Percentiles rank a stretch among this genome's conserved stretches.
Evolutionary conservation across 1,284 basidiomycete species (phyloP).

Genomic region (Sanghuangporus weigelae): DNA sequence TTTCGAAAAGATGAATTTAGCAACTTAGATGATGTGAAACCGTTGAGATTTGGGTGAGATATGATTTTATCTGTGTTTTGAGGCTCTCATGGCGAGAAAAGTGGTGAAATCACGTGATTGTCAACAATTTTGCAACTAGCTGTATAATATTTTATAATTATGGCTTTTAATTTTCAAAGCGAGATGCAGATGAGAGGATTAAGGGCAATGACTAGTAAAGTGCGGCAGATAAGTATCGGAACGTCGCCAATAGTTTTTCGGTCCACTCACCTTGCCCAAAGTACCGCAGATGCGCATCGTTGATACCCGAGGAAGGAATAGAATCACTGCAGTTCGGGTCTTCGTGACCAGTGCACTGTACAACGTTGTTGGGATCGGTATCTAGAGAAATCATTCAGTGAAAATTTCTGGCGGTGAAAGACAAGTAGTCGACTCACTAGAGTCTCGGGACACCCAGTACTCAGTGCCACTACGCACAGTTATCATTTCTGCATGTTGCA

Average conservation of each 20-base stretch:
- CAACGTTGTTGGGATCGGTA: conserved; percentile 37
- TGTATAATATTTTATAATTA: too few relatives aligned
- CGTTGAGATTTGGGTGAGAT: too few relatives aligned
- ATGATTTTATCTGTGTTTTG: too few relatives aligned
- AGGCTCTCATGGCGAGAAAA: too few relatives aligned
- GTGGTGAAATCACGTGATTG: too few relatives aligned
- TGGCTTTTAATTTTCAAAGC: background rate
- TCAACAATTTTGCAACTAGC: too few relatives aligned
- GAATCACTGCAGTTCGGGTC: conserved; percentile 18
- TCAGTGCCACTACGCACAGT: conserved; percentile 32
- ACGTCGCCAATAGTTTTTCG: background rate
- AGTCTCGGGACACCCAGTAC: conserved; percentile 41
- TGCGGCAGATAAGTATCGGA: background rate
- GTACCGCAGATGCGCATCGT: conserved; percentile 36
- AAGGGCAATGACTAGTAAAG: conserved; percentile 12
- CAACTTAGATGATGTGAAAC: too few relatives aligned
- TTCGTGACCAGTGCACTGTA: conserved; percentile 14
- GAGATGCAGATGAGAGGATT: conserved; percentile 6
- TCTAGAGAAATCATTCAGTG: conserved; percentile 29
- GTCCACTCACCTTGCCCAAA: conserved; percentile 35
- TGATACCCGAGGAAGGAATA: conserved; percentile 37
- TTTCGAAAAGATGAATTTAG: too few relatives aligned
- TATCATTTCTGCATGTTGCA: background rate
- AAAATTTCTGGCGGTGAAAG: background rate
- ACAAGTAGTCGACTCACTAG: conserved; percentile 22